phyloP scores from a whole-genome alignment of 2,329 filamentous ascomycete genomes.

The Leptographium wingfieldii region DNA sequence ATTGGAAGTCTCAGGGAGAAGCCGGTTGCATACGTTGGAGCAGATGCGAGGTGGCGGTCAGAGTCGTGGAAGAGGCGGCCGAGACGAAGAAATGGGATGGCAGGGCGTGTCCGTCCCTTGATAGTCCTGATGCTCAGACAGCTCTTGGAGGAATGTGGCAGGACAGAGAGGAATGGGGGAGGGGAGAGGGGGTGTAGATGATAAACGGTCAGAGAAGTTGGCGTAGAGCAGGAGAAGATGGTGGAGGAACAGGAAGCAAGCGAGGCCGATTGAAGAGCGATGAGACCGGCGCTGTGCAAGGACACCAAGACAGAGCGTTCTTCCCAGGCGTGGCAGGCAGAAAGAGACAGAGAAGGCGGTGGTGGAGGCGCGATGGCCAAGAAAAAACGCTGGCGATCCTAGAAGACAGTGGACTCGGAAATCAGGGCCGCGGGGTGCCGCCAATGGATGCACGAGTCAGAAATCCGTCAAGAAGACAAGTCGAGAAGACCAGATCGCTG shows the following conservation, averaged over 20 bases:
- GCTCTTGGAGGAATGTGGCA: neutral
- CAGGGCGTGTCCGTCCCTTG: neutral
- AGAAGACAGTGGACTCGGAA: neutral
- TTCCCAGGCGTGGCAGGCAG: neutral
- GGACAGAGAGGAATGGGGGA: neutral
- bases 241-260: neutral
- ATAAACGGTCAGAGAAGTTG: neutral
- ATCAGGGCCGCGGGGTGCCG: neutral
- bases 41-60: neutral
- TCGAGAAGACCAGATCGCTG: neutral
- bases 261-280: neutral
- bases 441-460: neutral
- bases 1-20: neutral
- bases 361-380: neutral
- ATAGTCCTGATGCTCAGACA: neutral
- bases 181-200: neutral
- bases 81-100: neutral
- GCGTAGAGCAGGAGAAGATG: neutral
- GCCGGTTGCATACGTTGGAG: neutral
- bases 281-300: neutral
- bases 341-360: neutral
- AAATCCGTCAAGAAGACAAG: neutral
- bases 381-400: slow-evolving; percentile 1
- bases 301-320: neutral
- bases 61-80: neutral